Base-by-base conservation (phyloP, 805 yeast species). In the Metahyphopichia silvanorum region DNA sequence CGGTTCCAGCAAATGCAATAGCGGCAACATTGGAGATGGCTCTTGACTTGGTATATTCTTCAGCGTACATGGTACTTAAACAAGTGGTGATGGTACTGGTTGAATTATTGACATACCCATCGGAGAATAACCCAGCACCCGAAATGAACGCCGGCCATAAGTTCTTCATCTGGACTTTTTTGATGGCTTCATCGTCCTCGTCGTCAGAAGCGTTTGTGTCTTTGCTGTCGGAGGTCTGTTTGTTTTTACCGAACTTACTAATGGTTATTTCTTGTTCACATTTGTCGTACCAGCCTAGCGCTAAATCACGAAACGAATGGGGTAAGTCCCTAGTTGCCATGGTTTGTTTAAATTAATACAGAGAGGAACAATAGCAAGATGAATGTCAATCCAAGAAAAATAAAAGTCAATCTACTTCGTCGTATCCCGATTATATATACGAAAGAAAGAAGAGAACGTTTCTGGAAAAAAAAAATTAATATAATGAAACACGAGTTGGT, bases 71-170 rank as follows among this genome's bases (percentile, higher is more conserved):
- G 3, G 52, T 62, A 12, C 71, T 55, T 42, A 89, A 68, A 64
- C 89, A 79, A 12, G 89, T 77, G 21, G 81, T 71, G 12, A 82
- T 94, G 7, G 93, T 74, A 38, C 86, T 75, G 36, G 86, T 83
- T 33, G 93, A 79, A 61, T 86, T 86, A 57, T 88, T 88, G 39
- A 86, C 82, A 55, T 88, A 89, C 33, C 97, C 97, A 60, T 91
- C 98, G 22, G 94, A 82, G 60, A 89, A 88, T 28, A 89, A 69
- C 34, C 96, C 97, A 0, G 96, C 93, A 41, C 97, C 97, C 1
- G 95, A 80, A 9, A 86, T 80, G 34, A 83, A 67, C 31, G 85
- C 78, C 5, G 93, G 79, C 82, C 87, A 74, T 16, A 54, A 40
- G 15, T 39, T 47, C 14, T 40, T 50, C 37, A 25, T 52, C 45